Evolutionary conservation across 1,139 yeast species (phyloP).

Genomic region (Pichia sp.): DNA sequence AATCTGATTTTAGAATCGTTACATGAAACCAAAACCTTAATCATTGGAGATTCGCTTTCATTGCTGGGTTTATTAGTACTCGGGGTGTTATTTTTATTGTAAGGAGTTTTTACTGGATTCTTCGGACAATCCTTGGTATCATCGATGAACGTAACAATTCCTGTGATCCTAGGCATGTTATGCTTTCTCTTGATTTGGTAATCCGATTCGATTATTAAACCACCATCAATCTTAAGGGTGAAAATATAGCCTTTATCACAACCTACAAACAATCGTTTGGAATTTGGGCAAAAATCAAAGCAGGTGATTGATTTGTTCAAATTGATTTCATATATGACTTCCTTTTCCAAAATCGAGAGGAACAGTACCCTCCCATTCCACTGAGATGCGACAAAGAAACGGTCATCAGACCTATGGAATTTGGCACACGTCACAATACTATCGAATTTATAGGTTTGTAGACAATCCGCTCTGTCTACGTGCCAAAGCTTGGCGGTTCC

Average conservation of each 20-base stretch:
- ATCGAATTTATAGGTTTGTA: slow-evolving; percentile 64
- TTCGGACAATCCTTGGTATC: slow-evolving; percentile 1
- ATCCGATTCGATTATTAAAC: slow-evolving; percentile 47
- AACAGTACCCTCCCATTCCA: slow-evolving; percentile 72
- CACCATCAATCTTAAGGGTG: slow-evolving; percentile 55
- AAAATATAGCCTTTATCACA: slow-evolving; percentile 73
- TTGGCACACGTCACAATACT: slow-evolving; percentile 81
- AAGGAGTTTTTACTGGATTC: background rate
- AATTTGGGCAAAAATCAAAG: slow-evolving; percentile 65
- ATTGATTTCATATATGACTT: slow-evolving; percentile 42
- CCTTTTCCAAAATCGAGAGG: slow-evolving; percentile 81
- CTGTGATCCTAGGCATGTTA: slow-evolving; percentile 50
- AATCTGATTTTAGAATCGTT: slow-evolving; percentile 78
- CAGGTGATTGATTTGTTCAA: slow-evolving; percentile 57
- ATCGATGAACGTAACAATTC: slow-evolving; percentile 38
- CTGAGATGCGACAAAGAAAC: slow-evolving; percentile 82
- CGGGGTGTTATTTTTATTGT: background rate
- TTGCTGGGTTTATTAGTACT: background rate
- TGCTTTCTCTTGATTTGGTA: slow-evolving; percentile 47
- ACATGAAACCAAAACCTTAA: slow-evolving; percentile 52
- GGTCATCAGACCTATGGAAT: slow-evolving; percentile 83
- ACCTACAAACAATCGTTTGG: slow-evolving; percentile 64
- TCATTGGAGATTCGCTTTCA: background rate
- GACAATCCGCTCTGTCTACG: slow-evolving; percentile 57
- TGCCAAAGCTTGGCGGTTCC: slow-evolving; percentile 84